These are phyloP conservation scores for Thelephora ganbajun DNA, from an alignment of 768 basidiomycete species.

Conservation along the genomic window DNA sequence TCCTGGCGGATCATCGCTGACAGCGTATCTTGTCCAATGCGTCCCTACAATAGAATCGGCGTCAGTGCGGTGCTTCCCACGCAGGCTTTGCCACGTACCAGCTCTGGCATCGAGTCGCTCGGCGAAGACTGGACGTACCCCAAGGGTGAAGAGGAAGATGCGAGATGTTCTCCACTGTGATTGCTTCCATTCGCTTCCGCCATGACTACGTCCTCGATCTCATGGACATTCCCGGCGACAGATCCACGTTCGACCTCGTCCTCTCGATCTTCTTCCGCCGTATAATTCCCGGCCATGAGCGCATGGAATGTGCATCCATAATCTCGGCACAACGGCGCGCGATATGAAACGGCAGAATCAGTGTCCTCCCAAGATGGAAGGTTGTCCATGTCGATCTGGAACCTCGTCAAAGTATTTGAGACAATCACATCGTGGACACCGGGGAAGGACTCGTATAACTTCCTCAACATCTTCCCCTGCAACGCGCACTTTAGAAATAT, in stretches of 20 bases:
- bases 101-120: background rate
- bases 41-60: slow-evolving; percentile 30
- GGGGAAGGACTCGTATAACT: slow-evolving; percentile 34
- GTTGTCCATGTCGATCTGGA: slow-evolving; percentile 38
- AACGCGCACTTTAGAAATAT: background rate
- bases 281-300: background rate
- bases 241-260: slow-evolving; percentile 4
- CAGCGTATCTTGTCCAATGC: slow-evolving; percentile 58
- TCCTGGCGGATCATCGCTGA: slow-evolving; percentile 64
- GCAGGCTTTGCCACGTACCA: slow-evolving; percentile 1
- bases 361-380: slow-evolving; percentile 41
- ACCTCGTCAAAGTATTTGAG: slow-evolving; percentile 31
- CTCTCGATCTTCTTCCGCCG: slow-evolving; percentile 8
- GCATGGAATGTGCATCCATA: slow-evolving; percentile 12
- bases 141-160: too few species aligned
- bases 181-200: background rate
- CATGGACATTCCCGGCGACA: background rate
- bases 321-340: slow-evolving; percentile 42
- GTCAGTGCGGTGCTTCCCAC: background rate
- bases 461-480: slow-evolving; percentile 50
- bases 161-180: background rate
- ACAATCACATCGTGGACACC: slow-evolving; percentile 29
- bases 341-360: slow-evolving; percentile 27
- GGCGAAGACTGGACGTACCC: background rate
- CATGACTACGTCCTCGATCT: slow-evolving; percentile 5